Evolutionary conservation across 2,329 filamentous ascomycete species (phyloP).

Genomic region (Diaporthe destruens): DNA sequence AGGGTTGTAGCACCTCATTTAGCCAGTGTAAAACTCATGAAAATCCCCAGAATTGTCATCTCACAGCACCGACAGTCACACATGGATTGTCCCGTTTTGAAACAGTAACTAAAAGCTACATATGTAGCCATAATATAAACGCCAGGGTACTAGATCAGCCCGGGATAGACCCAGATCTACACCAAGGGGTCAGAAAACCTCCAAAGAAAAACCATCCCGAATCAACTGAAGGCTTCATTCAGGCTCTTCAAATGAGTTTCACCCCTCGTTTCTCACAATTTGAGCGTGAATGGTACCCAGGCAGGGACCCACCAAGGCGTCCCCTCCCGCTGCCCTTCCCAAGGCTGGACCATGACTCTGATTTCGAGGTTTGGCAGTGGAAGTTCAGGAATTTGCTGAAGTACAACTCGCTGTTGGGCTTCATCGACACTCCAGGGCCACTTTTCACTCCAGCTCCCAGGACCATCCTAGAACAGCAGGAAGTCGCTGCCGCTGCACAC

Average conservation of each 20-base stretch:
- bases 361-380: slow-evolving; percentile 4
- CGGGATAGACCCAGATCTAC: not conserved
- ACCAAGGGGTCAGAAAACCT: not conserved
- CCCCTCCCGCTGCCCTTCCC: slow-evolving; percentile 10
- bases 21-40: too few species aligned
- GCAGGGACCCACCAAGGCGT: not conserved
- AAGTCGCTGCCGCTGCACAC: not conserved
- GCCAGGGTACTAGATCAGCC: not conserved
- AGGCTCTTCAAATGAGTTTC: not conserved
- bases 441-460: not conserved
- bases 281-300: not conserved
- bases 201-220: not conserved
- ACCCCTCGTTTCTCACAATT: not conserved
- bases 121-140: too few species aligned
- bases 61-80: not conserved
- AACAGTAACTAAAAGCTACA: not conserved
- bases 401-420: not conserved
- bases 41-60: too few species aligned
- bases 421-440: not conserved
- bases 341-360: not conserved
- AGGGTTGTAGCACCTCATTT: too few species aligned
- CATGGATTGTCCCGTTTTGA: not conserved
- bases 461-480: not conserved
- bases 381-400: not conserved
- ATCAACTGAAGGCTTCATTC: not conserved